Conservation (phyloP, 2,329 filamentous ascomycete genomes). For the Pseudopithomyces chartarum region DNA sequence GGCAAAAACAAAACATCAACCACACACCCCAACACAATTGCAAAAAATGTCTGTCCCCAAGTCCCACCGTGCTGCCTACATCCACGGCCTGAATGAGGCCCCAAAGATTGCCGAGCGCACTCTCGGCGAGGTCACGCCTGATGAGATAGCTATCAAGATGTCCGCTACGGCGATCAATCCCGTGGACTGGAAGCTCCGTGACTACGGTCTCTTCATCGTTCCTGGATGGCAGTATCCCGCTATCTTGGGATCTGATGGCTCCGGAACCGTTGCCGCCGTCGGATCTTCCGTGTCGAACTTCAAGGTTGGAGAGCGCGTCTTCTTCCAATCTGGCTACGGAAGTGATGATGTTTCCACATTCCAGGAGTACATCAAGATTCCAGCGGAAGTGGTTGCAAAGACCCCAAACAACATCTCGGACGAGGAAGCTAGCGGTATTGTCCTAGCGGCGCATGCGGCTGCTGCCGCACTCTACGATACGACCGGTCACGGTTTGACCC, state of each 20-base stretch:
- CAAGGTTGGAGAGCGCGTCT: conserved; percentile 37
- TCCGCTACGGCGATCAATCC: conserved; percentile 58
- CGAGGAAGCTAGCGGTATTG: conserved; percentile 11
- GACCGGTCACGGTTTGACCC: conserved; percentile 10
- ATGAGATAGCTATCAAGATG: conserved; percentile 55
- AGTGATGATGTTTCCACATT: conserved; percentile 34
- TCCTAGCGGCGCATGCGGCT: conserved; percentile 10
- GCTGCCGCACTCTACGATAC: conserved; percentile 12
- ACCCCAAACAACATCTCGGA: conserved; percentile 30
- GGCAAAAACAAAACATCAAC: too few species aligned
- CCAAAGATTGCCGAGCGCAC: conserved; percentile 29
- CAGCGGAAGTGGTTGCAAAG: conserved; percentile 21
- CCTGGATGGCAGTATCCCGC: conserved; percentile 45
- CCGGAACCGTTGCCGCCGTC: conserved; percentile 50
- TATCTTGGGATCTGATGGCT: conserved; percentile 50
- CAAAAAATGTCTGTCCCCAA: background rate
- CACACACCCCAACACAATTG: background rate
- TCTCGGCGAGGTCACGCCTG: conserved; percentile 53
- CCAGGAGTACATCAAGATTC: conserved; percentile 21
- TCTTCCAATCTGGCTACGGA: conserved; percentile 26
- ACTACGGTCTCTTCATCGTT: conserved; percentile 48
- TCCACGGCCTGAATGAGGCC: background rate
- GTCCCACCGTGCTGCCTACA: background rate
- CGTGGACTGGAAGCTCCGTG: conserved; percentile 51
- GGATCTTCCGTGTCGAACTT: conserved; percentile 43